phyloP scores from a whole-genome alignment of 352 stramenopile species.

The Detonula confervacea region DNA sequence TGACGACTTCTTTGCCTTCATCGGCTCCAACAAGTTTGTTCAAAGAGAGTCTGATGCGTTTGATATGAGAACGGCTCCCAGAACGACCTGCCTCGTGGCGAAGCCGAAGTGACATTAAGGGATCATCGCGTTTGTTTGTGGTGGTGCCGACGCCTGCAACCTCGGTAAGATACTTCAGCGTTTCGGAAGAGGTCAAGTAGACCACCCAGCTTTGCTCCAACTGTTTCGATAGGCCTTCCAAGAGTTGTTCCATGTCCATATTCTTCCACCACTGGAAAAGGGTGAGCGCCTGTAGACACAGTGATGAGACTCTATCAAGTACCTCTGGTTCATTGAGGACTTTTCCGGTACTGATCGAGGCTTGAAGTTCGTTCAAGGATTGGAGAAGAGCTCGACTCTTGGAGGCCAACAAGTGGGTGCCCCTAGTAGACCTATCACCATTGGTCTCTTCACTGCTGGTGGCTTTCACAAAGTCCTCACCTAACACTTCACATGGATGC shows the following conservation, averaged over 20 bases:
- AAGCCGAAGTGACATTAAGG: constrained; percentile 36
- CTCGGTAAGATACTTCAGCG: constrained; percentile 39
- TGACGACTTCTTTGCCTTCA: constrained; percentile 42
- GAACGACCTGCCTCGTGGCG: constrained; percentile 27
- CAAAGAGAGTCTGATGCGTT: constrained; percentile 43
- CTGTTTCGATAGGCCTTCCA: constrained; percentile 25
- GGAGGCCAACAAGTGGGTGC: not conserved
- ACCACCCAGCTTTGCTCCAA: constrained; percentile 55
- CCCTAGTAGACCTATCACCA: not conserved
- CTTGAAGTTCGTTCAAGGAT: not conserved
- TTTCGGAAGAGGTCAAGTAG: constrained; percentile 47
- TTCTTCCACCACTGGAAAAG: constrained; percentile 54
- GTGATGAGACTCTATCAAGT: not conserved
- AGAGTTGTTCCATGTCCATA: constrained; percentile 33
- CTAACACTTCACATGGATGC: constrained; percentile 45
- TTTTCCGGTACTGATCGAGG: too few species aligned
- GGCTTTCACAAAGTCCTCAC: constrained; percentile 21
- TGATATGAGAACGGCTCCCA: constrained; percentile 45
- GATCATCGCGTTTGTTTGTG: constrained; percentile 28
- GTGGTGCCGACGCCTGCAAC: constrained; percentile 9
- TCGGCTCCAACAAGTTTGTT: constrained; percentile 53
- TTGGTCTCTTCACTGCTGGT: not conserved
- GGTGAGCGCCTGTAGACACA: constrained; percentile 7
- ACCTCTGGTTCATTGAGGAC: too few species aligned
- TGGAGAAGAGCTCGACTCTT: not conserved